These are phyloP conservation scores for Cladosporium sp. DNA, from an alignment of 2,329 filamentous ascomycete genomes.

Conservation along the genomic window DNA sequence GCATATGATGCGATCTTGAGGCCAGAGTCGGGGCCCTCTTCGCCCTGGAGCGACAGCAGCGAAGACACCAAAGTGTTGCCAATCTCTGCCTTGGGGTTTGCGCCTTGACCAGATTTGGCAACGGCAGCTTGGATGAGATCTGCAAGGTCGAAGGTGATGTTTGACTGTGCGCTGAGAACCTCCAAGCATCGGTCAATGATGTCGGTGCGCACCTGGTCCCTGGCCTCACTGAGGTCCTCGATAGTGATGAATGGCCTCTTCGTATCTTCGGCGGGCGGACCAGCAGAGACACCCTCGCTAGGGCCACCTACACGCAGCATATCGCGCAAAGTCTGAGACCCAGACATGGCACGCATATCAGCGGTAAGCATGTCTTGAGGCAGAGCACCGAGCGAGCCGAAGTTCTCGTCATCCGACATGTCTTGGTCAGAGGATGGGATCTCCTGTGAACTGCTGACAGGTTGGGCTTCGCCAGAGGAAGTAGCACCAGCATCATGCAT, in stretches of 20 bases:
- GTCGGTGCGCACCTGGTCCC: constrained; percentile 70
- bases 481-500: constrained; percentile 41
- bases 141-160: constrained; percentile 85
- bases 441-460: constrained; percentile 11
- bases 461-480: background rate
- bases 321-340: background rate
- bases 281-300: constrained; percentile 1
- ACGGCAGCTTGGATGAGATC: constrained; percentile 79
- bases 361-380: constrained; percentile 29
- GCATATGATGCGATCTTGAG: constrained; percentile 87
- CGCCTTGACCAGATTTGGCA: constrained; percentile 61
- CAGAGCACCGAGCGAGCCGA: constrained; percentile 29
- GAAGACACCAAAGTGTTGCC: constrained; percentile 82
- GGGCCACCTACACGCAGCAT: background rate
- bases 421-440: constrained; percentile 18
- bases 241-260: constrained; percentile 58
- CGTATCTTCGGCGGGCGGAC: constrained; percentile 29
- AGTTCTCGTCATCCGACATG: constrained; percentile 26
- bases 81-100: constrained; percentile 68
- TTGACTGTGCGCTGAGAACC: constrained; percentile 82
- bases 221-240: constrained; percentile 77
- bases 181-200: constrained; percentile 89
- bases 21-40: constrained; percentile 55
- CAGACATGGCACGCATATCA: constrained; percentile 31
- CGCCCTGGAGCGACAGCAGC: constrained; percentile 67